These are phyloP conservation scores for Mucor velutinosus DNA, from an alignment of 371 early-diverging fungal genomes.

Conservation along the genomic window DNA sequence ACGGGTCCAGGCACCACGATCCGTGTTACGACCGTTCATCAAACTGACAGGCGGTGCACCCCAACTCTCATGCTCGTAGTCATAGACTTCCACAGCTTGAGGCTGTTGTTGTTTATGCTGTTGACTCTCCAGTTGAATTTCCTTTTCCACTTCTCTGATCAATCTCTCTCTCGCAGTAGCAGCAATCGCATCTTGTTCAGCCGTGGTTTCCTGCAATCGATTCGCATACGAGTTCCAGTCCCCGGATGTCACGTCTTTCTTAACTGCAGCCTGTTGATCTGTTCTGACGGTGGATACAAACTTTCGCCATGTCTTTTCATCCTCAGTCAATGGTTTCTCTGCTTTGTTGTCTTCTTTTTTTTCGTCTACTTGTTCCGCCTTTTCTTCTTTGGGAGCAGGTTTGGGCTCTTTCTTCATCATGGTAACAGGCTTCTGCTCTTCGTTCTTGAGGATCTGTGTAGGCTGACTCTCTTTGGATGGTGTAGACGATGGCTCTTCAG, in stretches of 20 bases:
- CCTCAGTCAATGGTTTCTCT: not conserved
- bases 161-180: not conserved
- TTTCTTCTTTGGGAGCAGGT: too few relatives aligned
- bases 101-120: not conserved
- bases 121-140: not conserved
- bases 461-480: not conserved
- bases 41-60: not conserved
- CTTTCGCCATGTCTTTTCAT: slow-evolving; percentile 27
- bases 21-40: not conserved
- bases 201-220: slow-evolving; percentile 6
- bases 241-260: not conserved
- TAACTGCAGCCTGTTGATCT: not conserved
- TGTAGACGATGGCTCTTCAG: not conserved
- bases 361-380: not conserved
- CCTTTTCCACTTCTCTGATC: not conserved
- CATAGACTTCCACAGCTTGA: not conserved
- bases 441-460: not conserved
- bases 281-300: slow-evolving; percentile 11
- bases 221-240: slow-evolving; percentile 26
- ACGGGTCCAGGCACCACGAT: slow-evolving; percentile 16
- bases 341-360: not conserved
- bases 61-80: slow-evolving; percentile 14
- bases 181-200: not conserved
- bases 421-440: not conserved
- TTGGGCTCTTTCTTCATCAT: not conserved